Conservation (phyloP, 352 stramenopile genomes). For the Globisporangium ultimum region DNA sequence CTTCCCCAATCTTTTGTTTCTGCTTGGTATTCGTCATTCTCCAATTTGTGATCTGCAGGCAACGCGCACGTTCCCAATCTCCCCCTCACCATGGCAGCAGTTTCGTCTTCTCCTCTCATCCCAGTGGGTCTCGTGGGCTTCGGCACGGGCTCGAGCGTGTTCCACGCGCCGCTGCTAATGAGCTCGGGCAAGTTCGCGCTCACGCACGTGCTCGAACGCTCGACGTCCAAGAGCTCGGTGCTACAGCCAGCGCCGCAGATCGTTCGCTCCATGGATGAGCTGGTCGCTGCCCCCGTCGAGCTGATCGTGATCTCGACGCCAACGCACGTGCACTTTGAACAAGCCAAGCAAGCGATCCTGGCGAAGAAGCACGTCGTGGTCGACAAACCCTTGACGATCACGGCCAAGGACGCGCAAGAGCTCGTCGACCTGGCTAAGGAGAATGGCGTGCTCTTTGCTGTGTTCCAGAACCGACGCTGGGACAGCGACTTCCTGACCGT, state of each 20-base stretch:
- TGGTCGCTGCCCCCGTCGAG: conserved; percentile 55
- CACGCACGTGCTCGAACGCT: conserved; percentile 77
- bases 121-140: conserved; percentile 68
- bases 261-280: conserved; percentile 69
- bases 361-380: conserved; percentile 76
- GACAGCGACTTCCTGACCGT: conserved; percentile 77
- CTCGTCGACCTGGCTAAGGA: conserved; percentile 40
- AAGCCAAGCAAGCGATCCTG: conserved; percentile 62
- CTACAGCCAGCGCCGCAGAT: conserved; percentile 44
- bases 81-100: background rate
- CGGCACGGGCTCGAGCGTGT: conserved; percentile 64
- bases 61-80: background rate
- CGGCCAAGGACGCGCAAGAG: conserved; percentile 43
- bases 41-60: conserved; percentile 1
- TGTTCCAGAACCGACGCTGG: conserved; percentile 79
- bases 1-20: no score
- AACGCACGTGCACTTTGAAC: conserved; percentile 70
- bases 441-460: conserved; percentile 59
- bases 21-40: conserved; percentile 9
- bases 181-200: conserved; percentile 58
- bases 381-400: conserved; percentile 73
- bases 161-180: conserved; percentile 67
- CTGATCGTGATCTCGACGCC: conserved; percentile 75
- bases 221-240: conserved; percentile 51
- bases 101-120: conserved; percentile 23